Evolutionary conservation across 768 basidiomycete genomes (phyloP), one percentile per base, ranked within the genome.

Genomic region (Russula sp.): DNA sequence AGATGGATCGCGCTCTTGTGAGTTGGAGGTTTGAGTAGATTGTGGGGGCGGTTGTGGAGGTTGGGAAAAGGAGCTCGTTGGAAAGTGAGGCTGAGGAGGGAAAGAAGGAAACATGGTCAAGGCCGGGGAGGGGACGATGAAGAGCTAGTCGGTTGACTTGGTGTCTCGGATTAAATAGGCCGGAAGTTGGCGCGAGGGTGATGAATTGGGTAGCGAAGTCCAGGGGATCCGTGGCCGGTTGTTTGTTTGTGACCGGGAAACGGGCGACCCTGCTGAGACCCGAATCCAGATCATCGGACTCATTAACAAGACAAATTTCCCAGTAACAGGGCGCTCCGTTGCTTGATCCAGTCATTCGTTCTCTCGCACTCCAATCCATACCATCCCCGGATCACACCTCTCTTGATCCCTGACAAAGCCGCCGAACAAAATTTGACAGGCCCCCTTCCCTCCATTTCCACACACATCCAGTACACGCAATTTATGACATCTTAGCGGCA

Each of bases 261-360:
- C 10, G 34, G 62, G 62, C 62, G 39, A 34, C 16, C 31, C 4
- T 13, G n/a, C 16, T n/a, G 18, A 44, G 4, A 16, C 22, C 27
- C 22, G 10, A 40, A 35, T 59, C 62, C 62, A 42, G 20, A 22
- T 42, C 10, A 42, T 48, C 27, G 62, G 62, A 14, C 20, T 35
- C 48, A 56, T 39, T 48, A 22, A 11, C 50, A 53, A 20, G 47
- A 2, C 37, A n/a, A 22, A 11, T 37, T 48, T 55, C 57, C 62
- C 62, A 63, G 62, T 59, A 54, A 63, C 39, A 55, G 62, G 62
- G 62, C 62, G 62, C 62, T 63, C 62, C 62, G 62, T 59, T 42
- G 32, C 59, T 32, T 53, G 51, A 53, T 53, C 59, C 59, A 60
- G 40, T 45, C 42, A 0, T 52, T 53, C 59, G 59, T 52, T 60